A percentile compares a stretch with the other conserved stretches of the same genome.
Conservation (phyloP, 768 basidiomycete genomes). For the Kondoa subrosea region DNA sequence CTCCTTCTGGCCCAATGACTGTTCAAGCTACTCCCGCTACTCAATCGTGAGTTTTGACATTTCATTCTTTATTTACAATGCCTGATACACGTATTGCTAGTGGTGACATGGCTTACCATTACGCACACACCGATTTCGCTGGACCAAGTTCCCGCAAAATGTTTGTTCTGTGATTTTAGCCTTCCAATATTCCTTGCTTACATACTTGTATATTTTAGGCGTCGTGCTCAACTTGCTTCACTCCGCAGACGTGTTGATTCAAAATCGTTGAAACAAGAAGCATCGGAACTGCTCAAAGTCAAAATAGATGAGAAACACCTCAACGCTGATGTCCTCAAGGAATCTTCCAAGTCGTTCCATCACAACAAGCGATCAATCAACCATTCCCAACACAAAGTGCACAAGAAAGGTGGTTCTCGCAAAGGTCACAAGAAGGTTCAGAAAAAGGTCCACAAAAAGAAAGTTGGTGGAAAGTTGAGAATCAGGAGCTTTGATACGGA, state of each 20-base stretch:
- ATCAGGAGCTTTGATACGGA: not conserved
- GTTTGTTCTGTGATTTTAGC: not conserved
- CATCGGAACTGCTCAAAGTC: conserved; percentile 5
- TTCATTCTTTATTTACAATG: too few species aligned
- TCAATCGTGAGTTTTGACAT: not conserved
- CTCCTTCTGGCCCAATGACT: not conserved
- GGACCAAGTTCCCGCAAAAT: not conserved
- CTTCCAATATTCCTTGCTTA: not conserved
- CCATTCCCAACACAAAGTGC: conserved; percentile 6
- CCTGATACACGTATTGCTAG: too few species aligned
- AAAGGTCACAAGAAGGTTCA: conserved; percentile 19
- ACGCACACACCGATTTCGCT: conserved; percentile 8
- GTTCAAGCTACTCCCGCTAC: not conserved
- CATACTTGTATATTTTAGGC: not conserved
- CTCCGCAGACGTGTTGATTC: not conserved
- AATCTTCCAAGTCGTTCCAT: too few species aligned
- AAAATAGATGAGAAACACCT: not conserved
- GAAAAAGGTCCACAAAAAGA: too few species aligned
- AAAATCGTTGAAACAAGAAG: not conserved
- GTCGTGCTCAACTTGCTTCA: not conserved
- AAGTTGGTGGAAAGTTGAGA: not conserved
- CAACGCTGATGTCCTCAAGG: not conserved
- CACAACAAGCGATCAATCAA: not conserved
- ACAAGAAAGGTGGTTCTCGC: conserved; percentile 8
- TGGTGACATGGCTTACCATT: conserved; percentile 19